Evolutionary conservation across 2,329 filamentous ascomycete species (phyloP).

Genomic region (Penicillium vulpinum): DNA sequence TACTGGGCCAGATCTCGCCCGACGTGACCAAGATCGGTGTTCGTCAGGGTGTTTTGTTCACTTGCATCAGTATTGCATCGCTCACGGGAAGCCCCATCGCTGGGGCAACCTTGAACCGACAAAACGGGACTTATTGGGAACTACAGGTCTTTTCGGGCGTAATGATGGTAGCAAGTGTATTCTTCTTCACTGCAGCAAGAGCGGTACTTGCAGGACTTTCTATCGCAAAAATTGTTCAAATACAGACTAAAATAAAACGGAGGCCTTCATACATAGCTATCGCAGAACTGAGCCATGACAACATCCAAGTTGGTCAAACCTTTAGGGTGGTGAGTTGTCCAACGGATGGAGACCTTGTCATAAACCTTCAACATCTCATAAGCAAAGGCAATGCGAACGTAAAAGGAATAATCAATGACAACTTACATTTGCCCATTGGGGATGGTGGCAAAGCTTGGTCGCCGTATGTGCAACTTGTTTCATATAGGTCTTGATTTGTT

Average conservation of each 20-base stretch:
- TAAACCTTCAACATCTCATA: background rate
- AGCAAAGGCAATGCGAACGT: background rate
- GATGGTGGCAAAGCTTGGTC: background rate
- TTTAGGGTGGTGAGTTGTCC: background rate
- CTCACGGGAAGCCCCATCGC: slow-evolving; percentile 68
- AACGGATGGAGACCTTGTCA: background rate
- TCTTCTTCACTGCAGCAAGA: slow-evolving; percentile 37
- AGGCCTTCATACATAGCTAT: background rate
- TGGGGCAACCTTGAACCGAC: slow-evolving; percentile 56
- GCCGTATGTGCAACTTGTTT: background rate
- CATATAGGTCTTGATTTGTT: background rate
- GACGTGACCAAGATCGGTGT: slow-evolving; percentile 68
- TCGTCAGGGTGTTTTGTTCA: slow-evolving; percentile 64
- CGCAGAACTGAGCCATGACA: background rate
- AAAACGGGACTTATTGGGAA: slow-evolving; percentile 55
- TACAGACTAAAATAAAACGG: background rate
- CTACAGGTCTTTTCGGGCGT: slow-evolving; percentile 66
- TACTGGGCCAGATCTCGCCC: slow-evolving; percentile 66
- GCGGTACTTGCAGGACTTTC: slow-evolving; percentile 3
- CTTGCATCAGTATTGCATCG: slow-evolving; percentile 61
- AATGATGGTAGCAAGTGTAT: slow-evolving; percentile 45
- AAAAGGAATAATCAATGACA: background rate
- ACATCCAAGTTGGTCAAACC: background rate
- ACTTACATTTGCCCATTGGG: background rate
- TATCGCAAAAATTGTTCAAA: slow-evolving; percentile 1